Evolutionary conservation across 306 rosid genomes (phyloP).

Genomic region (Trifolium dubium): DNA sequence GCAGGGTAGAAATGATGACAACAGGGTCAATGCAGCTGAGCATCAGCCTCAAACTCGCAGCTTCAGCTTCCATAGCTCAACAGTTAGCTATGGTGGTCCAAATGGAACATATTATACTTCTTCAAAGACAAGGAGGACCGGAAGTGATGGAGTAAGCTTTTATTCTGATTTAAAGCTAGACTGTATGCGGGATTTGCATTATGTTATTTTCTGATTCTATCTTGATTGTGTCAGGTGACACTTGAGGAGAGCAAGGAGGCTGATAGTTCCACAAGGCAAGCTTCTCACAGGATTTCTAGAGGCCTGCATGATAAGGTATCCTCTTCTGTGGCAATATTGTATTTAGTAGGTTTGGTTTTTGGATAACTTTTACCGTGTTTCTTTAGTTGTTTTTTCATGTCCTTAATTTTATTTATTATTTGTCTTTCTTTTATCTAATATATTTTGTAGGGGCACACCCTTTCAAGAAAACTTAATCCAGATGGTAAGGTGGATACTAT

Average conservation of each 20-base stretch:
- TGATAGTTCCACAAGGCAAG: conserved; percentile 67
- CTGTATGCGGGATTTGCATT: not conserved
- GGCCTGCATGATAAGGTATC: conserved; percentile 78
- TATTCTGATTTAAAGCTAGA: conserved; percentile 12
- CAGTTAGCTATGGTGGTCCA: conserved; percentile 70
- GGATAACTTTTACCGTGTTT: conserved; percentile 1
- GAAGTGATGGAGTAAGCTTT: conserved; percentile 86
- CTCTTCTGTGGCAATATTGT: not conserved
- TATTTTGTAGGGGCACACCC: conserved; percentile 74
- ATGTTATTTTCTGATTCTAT: conserved; percentile 34
- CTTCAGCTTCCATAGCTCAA: conserved; percentile 83
- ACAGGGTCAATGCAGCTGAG: conserved; percentile 32
- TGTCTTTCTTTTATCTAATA: conserved; percentile 12
- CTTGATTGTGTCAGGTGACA: conserved; percentile 56
- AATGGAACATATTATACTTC: conserved; percentile 73
- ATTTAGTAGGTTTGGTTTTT: conserved; percentile 25
- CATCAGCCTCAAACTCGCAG: conserved; percentile 72
- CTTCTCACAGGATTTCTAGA: conserved; percentile 66
- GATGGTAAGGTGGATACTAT: conserved; percentile 80
- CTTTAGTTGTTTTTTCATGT: not conserved
- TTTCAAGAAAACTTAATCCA: conserved; percentile 70
- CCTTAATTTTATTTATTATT: not conserved
- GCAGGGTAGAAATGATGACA: conserved; percentile 45
- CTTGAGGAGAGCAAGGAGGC: conserved; percentile 92
- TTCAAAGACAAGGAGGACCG: conserved; percentile 67